These are phyloP conservation scores for Solanum phureja DNA, from an alignment of 257 asterid genomes.

Conservation along the genomic window DNA sequence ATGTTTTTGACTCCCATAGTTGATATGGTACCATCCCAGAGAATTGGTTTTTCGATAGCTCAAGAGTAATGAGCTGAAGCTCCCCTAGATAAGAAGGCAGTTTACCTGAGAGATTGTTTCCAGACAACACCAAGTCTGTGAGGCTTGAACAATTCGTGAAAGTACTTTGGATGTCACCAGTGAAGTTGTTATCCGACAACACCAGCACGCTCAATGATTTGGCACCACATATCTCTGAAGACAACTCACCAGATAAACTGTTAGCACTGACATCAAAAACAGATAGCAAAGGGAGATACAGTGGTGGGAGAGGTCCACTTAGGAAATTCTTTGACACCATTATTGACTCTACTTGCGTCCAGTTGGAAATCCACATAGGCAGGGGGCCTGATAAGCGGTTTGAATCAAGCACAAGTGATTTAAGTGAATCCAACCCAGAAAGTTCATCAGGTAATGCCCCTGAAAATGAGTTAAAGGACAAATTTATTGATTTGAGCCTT, in stretches of 20 bases:
- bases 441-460: conserved; percentile 52
- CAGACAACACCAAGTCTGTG: conserved; percentile 46
- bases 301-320: conserved; percentile 49
- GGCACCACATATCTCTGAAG: conserved; percentile 45
- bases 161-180: conserved; percentile 35
- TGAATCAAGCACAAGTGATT: conserved; percentile 37
- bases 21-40: conserved; percentile 52
- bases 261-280: conserved; percentile 46
- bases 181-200: conserved; percentile 45
- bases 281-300: conserved; percentile 36
- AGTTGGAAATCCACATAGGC: conserved; percentile 68
- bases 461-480: conserved; percentile 47
- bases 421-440: conserved; percentile 36
- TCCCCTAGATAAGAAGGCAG: conserved; percentile 56
- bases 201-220: conserved; percentile 24
- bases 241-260: conserved; percentile 47
- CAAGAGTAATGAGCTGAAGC: conserved; percentile 44
- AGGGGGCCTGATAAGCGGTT: conserved; percentile 53
- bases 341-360: conserved; percentile 39
- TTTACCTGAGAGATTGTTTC: conserved; percentile 48
- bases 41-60: conserved; percentile 44
- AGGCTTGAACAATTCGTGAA: conserved; percentile 44
- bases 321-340: conserved; percentile 45
- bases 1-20: conserved; percentile 60
- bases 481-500: conserved; percentile 35